Evolutionary conservation across 139 green algal species (phyloP), one percentile per base, ranked within the genome.

Genomic region (Volvox reticuliferus): DNA sequence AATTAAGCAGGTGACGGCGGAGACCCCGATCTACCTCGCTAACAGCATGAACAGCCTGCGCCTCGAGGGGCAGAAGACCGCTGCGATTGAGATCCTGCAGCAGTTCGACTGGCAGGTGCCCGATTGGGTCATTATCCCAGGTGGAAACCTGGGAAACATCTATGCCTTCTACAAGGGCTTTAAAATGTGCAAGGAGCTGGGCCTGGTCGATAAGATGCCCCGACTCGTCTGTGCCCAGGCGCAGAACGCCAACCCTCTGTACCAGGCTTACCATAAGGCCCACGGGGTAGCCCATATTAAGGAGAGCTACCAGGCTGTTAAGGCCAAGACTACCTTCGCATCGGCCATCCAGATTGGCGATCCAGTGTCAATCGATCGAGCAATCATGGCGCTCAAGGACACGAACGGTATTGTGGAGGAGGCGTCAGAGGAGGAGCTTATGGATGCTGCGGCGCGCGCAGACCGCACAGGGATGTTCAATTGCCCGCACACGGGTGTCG

Each of bases 121-220:
- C 32, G 98, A 99, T 95, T 99, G 98, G 98, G 95, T 99, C 24
- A 98, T 99, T 95, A 99, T 99, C 91, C 97, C 97, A 3, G 97
- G 98, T 86, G 98, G 98, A 91, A 99, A 99, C 96, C 95, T 99
- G 50, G 98, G 98, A 91, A 99, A 99, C 97, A 97, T 99, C 79
- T 99, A 99, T 93, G 98, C 98, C 21, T 99, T 99, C 92, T 99
- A 99, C 97, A 99, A 99, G 94, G 95, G 95, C 83, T 97, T 97
- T 94, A 95, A 96, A 91, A 96, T 97, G 95, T 93, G 91, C 88
- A 91, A 93, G 80, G 98, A 99, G 36, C 95, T 99, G 82, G 98
- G 98, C 44, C 94, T 99, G 44, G 94, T 97, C 20, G 95, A 99
- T 93, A 88, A 92, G 22, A 96, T 99, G 76, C 98, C 98, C 2